Conservation (phyloP, 805 yeast species). For the Cyberlindnera bimundalis region DNA sequence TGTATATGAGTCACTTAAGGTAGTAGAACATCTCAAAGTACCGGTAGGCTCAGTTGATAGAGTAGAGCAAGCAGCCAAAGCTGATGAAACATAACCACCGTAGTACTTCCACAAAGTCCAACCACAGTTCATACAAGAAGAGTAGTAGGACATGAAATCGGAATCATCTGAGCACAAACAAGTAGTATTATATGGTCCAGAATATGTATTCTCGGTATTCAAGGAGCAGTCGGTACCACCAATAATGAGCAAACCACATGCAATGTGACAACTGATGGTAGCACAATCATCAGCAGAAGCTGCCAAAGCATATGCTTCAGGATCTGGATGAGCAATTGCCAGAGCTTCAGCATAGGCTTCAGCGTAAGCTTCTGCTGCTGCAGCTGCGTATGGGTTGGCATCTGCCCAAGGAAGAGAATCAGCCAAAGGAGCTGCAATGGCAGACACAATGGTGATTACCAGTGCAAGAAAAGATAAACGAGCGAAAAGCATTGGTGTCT, state of each 20-base stretch:
- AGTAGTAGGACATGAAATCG: conserved; percentile 4
- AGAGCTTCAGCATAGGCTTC: background rate
- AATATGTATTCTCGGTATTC: background rate
- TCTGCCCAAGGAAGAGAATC: conserved; percentile 2
- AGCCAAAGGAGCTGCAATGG: background rate
- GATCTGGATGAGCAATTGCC: conserved; percentile 1
- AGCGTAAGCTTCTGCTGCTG: background rate
- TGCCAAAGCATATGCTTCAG: conserved; percentile 8
- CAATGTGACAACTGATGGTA: conserved; percentile 9
- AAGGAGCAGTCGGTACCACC: conserved; percentile 7
- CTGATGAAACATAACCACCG: conserved; percentile 4
- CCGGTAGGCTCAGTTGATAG: conserved; percentile 1
- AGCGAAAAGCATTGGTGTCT: conserved; percentile 4
- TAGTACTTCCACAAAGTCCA: conserved; percentile 13
- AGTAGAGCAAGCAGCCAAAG: background rate
- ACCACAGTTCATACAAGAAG: conserved; percentile 13
- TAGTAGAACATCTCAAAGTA: conserved; percentile 7
- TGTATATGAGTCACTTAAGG: conserved; percentile 16
- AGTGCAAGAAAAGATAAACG: conserved; percentile 3
- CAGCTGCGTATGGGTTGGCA: background rate
- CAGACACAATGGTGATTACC: background rate
- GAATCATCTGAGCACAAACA: background rate
- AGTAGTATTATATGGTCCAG: conserved; percentile 1
- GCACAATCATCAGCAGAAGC: conserved; percentile 7
- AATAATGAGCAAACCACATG: conserved; percentile 11